phyloP scores from a whole-genome alignment of 768 basidiomycete species.

The Xerocomus spinulosus region DNA sequence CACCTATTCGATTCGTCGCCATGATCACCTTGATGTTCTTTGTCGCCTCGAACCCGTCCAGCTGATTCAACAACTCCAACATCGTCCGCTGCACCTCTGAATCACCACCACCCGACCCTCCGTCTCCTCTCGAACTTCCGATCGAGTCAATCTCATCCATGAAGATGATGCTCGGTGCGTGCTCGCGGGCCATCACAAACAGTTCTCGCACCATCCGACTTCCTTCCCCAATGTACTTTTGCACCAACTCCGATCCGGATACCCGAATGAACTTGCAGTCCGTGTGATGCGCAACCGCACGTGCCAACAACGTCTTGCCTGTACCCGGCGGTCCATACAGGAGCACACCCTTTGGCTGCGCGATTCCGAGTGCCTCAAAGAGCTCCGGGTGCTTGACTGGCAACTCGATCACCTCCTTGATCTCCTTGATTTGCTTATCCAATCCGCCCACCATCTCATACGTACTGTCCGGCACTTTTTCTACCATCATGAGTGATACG shows the following conservation, averaged over 20 bases:
- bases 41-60: conserved; percentile 82
- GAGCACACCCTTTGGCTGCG: conserved; percentile 94
- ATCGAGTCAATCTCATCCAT: conserved; percentile 99
- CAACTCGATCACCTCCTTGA: conserved; percentile 97
- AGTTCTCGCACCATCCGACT: conserved; percentile 95
- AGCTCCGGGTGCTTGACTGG: conserved; percentile 97
- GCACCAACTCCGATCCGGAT: conserved; percentile 88
- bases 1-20: conserved; percentile 96
- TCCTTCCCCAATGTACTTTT: conserved; percentile 98
- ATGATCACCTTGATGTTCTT: conserved; percentile 90
- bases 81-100: conserved; percentile 89
- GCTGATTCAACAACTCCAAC: conserved; percentile 83
- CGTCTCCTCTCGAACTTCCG: conserved; percentile 85
- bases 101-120: conserved; percentile 73
- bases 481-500: conserved; percentile 99
- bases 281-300: conserved; percentile 96
- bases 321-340: conserved; percentile 96
- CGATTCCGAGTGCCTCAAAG: conserved; percentile 94
- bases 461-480: conserved; percentile 98
- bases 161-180: conserved; percentile 97
- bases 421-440: conserved; percentile 97
- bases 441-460: conserved; percentile 99
- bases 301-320: conserved; percentile 91
- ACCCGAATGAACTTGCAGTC: conserved; percentile 98
- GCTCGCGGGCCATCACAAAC: conserved; percentile 97